Evolutionary conservation across 441 rosid genomes (phyloP), one percentile per base, ranked within the genome.

Genomic region (Populus hybrid): DNA sequence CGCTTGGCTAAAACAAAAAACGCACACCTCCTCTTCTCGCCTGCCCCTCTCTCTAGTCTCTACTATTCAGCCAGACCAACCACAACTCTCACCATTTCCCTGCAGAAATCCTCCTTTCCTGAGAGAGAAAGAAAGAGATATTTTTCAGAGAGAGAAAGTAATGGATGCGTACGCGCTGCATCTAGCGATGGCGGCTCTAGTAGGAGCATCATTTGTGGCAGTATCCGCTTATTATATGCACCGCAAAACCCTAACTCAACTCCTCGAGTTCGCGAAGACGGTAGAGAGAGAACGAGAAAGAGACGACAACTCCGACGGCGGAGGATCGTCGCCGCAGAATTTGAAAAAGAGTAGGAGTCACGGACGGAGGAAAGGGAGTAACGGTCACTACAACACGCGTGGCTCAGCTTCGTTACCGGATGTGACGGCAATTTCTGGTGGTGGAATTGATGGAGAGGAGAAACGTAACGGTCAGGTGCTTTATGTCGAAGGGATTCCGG

Each of bases 211-310:
- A 24, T 79, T 94, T 16, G 98, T 94, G 35, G 98, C 98, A 0
- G 97, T 94, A 18, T 97, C 98, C 26, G 98, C 98, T 3, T 92
- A 92, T 75, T 92, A 84, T 76, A 92, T 93, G 98, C 98, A 97
- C 84, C 87, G 95, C 75, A 97, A 93, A 90, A 94, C 98, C 77
- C 92, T 96, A 68, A 89, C 80, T 75, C 97, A 93, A 87, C 78
- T 97, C 45, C 93, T 97, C 66, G 99, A 97, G 88, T 90, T 93
- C 72, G 92, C 97, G 10, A 93, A 86, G 85, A 78, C 90, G n/a
- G 87, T 91, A 45, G 95, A 92, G 92, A 86, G 94, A 78, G 86
- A 88, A 66, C 74, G 90, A 29, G 86, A 82, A 76, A 36, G 68
- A 67, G 82, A 82, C 42, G 90, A 82, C 24, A 81, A 81, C 78